These are phyloP conservation scores for Neurospora pannonica DNA, from an alignment of 495 filamentous ascomycete species.

Conservation along the genomic window DNA sequence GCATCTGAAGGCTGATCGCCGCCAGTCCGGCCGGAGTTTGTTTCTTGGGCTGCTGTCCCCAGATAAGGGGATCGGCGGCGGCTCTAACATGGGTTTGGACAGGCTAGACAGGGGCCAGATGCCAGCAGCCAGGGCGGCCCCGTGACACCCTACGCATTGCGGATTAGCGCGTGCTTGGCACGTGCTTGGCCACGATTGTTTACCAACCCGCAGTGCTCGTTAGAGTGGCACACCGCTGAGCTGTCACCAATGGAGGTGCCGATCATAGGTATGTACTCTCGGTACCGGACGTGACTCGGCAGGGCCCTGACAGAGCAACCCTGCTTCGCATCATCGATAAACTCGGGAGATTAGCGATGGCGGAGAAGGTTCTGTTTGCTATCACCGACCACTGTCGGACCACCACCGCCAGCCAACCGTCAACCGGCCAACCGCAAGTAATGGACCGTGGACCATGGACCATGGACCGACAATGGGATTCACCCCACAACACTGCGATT, in stretches of 20 bases:
- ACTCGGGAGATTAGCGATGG: background rate
- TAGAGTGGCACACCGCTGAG: background rate
- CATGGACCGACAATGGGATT: too few species aligned
- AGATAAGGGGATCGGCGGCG: background rate
- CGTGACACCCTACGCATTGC: background rate
- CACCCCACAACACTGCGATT: too few species aligned
- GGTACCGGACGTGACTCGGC: background rate
- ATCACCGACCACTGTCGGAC: background rate
- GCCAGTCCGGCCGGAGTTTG: background rate
- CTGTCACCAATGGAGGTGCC: background rate
- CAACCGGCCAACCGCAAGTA: background rate
- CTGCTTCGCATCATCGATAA: conserved; percentile 1
- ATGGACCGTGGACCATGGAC: background rate
- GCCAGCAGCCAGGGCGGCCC: background rate
- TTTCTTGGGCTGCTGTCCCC: background rate
- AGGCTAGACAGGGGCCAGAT: background rate
- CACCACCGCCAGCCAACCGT: background rate
- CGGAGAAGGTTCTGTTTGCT: background rate
- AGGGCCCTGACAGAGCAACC: background rate
- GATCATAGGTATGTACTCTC: conserved; percentile 1
- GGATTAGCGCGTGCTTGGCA: background rate
- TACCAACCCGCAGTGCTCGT: background rate
- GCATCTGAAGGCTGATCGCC: background rate
- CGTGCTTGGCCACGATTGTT: background rate
- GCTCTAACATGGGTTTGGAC: background rate